Conservation (phyloP, 371 early-diverging fungal genomes). For the Parasitella parasitica region DNA sequence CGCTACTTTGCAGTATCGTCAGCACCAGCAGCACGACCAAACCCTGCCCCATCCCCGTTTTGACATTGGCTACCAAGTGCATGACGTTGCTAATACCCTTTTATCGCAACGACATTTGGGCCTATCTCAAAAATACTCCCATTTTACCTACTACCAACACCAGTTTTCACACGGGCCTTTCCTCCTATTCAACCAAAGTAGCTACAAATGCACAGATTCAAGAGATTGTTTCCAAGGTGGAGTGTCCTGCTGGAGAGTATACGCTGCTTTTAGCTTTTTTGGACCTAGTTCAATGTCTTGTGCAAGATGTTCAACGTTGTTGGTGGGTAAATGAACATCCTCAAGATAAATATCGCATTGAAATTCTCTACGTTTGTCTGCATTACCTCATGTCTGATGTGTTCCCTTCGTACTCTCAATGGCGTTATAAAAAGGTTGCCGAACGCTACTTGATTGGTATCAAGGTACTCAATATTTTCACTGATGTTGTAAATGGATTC, state of each 20-base stretch:
- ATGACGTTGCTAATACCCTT: constrained; percentile 34
- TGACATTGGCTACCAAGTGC: constrained; percentile 32
- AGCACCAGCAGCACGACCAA: constrained; percentile 10
- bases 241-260: constrained; percentile 35
- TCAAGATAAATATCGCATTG: constrained; percentile 22
- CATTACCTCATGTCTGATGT: constrained; percentile 45
- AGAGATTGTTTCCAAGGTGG: constrained; percentile 33
- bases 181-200: background rate
- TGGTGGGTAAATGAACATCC: constrained; percentile 30
- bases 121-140: constrained; percentile 28
- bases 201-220: constrained; percentile 29
- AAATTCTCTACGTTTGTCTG: constrained; percentile 31
- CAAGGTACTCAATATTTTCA: constrained; percentile 38
- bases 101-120: constrained; percentile 34
- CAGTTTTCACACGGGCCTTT: constrained; percentile 4
- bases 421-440: constrained; percentile 45
- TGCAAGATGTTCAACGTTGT: constrained; percentile 36
- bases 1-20: constrained; percentile 29
- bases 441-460: constrained; percentile 43
- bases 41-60: constrained; percentile 19
- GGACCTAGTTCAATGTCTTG: constrained; percentile 40
- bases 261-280: constrained; percentile 36
- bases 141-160: constrained; percentile 34
- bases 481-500: constrained; percentile 33
- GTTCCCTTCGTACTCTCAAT: constrained; percentile 39